Percentiles rank a stretch among this genome's conserved stretches.
Conservation (phyloP, 495 filamentous ascomycete genomes). For the Cercophora newfieldiana region DNA sequence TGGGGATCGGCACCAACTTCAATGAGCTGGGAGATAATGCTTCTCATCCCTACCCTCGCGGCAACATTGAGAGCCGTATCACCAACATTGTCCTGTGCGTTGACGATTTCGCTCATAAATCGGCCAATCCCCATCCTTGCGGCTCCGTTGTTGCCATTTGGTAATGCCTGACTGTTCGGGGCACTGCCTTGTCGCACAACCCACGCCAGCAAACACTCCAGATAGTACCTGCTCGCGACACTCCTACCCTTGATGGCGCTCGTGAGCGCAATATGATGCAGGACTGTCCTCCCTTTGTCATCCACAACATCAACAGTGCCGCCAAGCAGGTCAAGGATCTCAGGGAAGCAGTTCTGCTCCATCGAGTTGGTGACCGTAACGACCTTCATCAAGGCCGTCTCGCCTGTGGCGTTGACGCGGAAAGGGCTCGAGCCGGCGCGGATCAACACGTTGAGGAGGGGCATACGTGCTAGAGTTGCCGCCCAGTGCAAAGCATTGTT, state of each 20-base stretch:
- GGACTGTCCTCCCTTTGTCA: constrained; percentile 81
- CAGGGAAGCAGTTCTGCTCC: constrained; percentile 75
- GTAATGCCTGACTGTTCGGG: constrained; percentile 56
- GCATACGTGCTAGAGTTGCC: constrained; percentile 85
- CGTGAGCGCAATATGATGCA: constrained; percentile 94
- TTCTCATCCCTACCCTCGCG: constrained; percentile 82
- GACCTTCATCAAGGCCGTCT: constrained; percentile 88
- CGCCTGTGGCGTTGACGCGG: constrained; percentile 81
- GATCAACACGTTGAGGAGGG: constrained; percentile 76
- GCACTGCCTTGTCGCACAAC: constrained; percentile 80
- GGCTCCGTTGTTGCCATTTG: constrained; percentile 29
- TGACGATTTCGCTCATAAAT: constrained; percentile 96
- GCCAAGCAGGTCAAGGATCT: constrained; percentile 82
- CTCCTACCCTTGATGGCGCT: constrained; percentile 89
- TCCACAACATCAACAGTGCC: constrained; percentile 90
- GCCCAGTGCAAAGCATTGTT: constrained; percentile 96
- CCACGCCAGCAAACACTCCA: constrained; percentile 90
- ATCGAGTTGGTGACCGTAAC: constrained; percentile 87
- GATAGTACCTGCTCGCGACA: constrained; percentile 83
- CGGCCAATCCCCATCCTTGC: constrained; percentile 78
- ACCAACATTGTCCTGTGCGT: constrained; percentile 84
- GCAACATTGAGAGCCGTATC: constrained; percentile 95
- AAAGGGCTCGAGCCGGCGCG: constrained; percentile 80
- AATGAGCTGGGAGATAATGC: constrained; percentile 86
- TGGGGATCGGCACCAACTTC: constrained; percentile 90